These are phyloP conservation scores for Annulohypoxylon nitens DNA, from an alignment of 495 filamentous ascomycete genomes.

Conservation along the genomic window DNA sequence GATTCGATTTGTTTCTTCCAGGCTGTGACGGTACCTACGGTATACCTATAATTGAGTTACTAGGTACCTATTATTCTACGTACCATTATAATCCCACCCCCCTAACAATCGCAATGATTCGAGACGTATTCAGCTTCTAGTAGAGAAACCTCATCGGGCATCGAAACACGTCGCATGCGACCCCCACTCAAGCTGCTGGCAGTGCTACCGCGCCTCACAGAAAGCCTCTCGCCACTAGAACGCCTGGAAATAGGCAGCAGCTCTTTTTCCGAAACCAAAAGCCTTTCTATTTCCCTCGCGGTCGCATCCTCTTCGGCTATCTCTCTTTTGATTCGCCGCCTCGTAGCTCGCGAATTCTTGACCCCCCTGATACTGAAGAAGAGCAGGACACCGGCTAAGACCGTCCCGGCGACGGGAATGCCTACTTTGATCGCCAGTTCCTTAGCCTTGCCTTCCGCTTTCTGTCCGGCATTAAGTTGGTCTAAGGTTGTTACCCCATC, in stretches of 20 bases:
- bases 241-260: too few relatives aligned
- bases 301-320: slow-evolving; percentile 3
- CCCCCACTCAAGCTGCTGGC: not conserved
- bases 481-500: not conserved
- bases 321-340: not conserved
- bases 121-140: too few relatives aligned
- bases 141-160: not conserved
- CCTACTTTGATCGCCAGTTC: slow-evolving; percentile 3
- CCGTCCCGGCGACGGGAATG: not conserved
- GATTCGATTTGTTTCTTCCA: too few relatives aligned
- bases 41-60: too few relatives aligned
- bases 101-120: too few relatives aligned
- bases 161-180: not conserved
- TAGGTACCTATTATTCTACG: not conserved
- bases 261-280: not conserved
- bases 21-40: too few relatives aligned
- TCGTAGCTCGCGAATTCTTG: not conserved
- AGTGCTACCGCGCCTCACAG: not conserved
- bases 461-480: not conserved
- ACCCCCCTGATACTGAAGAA: not conserved
- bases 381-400: not conserved
- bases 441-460: not conserved
- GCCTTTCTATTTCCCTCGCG: not conserved
- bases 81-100: too few relatives aligned
- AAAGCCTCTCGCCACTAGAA: too few relatives aligned